These are phyloP conservation scores for Trichoderma simmonsii DNA, from an alignment of 2,329 filamentous ascomycete species.

Conservation along the genomic window DNA sequence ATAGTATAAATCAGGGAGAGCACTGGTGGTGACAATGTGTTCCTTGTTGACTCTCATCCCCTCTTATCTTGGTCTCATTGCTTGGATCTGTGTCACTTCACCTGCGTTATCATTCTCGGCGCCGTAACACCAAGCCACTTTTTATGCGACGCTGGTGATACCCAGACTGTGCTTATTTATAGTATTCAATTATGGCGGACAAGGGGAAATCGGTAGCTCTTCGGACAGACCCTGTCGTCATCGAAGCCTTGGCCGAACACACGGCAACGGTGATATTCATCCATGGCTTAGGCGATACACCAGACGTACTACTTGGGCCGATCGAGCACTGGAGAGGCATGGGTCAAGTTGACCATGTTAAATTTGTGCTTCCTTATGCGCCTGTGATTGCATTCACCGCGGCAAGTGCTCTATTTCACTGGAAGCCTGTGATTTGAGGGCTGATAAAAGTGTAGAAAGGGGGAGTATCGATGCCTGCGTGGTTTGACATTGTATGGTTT, in stretches of 20 bases:
- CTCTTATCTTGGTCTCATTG: background rate
- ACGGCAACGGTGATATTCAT: conserved; percentile 93
- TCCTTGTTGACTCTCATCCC: background rate
- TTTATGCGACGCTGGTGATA: background rate
- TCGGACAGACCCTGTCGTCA: conserved; percentile 58
- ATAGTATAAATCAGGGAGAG: background rate
- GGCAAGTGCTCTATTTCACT: conserved; percentile 26
- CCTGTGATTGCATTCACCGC: conserved; percentile 78
- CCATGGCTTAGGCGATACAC: conserved; percentile 86
- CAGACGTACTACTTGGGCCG: conserved; percentile 72
- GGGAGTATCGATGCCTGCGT: conserved; percentile 79
- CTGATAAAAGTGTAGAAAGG: conserved; percentile 52
- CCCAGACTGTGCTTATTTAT: background rate
- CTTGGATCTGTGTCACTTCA: background rate
- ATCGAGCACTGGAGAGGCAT: conserved; percentile 84
- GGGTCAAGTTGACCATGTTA: conserved; percentile 79
- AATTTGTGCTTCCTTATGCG: conserved; percentile 92
- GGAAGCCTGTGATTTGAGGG: background rate
- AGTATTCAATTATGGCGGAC: background rate
- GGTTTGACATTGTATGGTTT: conserved; percentile 71
- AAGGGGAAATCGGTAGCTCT: background rate
- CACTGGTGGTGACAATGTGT: background rate
- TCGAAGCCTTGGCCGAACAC: conserved; percentile 77
- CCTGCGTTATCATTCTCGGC: background rate
- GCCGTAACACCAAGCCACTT: background rate